Base-by-base conservation (phyloP, 441 rosid genomes). In the Daphne laureola region DNA sequence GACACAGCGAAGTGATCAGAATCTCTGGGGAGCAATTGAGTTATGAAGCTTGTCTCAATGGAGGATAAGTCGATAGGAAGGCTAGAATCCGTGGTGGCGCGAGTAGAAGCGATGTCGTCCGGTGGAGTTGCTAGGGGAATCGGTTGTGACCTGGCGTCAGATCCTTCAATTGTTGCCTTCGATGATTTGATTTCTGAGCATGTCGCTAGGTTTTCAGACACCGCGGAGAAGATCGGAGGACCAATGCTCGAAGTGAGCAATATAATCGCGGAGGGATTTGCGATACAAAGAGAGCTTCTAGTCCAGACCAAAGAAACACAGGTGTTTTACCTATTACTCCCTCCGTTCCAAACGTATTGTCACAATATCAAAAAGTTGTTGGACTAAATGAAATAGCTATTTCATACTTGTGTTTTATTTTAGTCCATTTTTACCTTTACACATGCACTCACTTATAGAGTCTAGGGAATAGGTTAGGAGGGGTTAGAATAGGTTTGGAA, bases 171-270 rank as follows among this genome's bases (percentile, higher is more conserved):
- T 66, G 8, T 56, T 59, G 95, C 97, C 46, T 86, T 77, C 44
- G 84, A 78, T 21, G 87, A 82, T 72, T 65, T 84, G 59, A 76
- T 72, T 49, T 59, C 69, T 46, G 71, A 78, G 66, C 75, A 68
- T 42, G 59, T 90, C 4, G 76, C 72, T 58, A 82, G 78, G 76
- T 81, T 73, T 63, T 58, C 70, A 15, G 36, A 16, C 14, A 83
- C 87, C 23, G 95, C 95, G 6, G 87, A 76, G 78, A 82, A 77
- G 71, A 84, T 90, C 65, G 93, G 97, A 42, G 97, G 95, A 23
- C 75, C 59, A 66, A 95, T 86, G 62, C 69, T 80, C 31, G 88
- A 78, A 26, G 78, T 69, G 46, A 82, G 90, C 11, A 82, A 75
- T 71, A 25, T 89, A 47, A 53, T 86, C 14, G 74, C 59, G n/a